phyloP scores from a whole-genome alignment of 768 basidiomycete species.

The Amanita muscaria region DNA sequence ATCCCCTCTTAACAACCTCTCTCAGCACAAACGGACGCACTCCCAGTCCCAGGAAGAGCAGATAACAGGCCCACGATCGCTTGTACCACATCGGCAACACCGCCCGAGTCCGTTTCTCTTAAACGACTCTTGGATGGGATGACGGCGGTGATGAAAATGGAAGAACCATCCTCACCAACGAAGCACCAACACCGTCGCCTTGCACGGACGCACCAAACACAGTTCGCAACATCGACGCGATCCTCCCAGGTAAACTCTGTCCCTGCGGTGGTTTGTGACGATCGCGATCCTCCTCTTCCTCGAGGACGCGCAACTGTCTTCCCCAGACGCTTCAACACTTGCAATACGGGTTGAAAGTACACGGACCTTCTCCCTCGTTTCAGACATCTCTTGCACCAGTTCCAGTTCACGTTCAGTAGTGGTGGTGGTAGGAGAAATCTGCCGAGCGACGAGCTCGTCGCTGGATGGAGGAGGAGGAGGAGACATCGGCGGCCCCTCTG shows the following conservation, averaged over 20 bases:
- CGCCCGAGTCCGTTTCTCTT: background rate
- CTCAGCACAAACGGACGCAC: slow-evolving; percentile 6
- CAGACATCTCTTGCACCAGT: slow-evolving; percentile 1
- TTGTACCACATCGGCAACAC: background rate
- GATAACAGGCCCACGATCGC: background rate
- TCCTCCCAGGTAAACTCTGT: too few relatives aligned
- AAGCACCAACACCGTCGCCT: background rate
- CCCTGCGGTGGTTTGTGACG: too few relatives aligned
- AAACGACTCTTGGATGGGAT: background rate
- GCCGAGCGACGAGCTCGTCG: too few relatives aligned
- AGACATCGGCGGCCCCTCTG: background rate
- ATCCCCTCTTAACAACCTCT: background rate
- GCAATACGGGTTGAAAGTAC: slow-evolving; percentile 2
- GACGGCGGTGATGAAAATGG: background rate
- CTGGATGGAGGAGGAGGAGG: background rate
- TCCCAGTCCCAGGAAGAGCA: slow-evolving; percentile 5
- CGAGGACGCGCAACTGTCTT: background rate
- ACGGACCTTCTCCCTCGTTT: slow-evolving; percentile 4
- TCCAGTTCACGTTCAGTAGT: background rate
- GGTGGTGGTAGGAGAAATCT: too few relatives aligned
- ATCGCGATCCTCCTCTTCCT: background rate
- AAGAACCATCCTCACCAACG: background rate
- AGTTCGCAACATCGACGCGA: background rate
- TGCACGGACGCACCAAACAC: background rate
- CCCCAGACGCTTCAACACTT: slow-evolving; percentile 4